These are phyloP conservation scores for Fraxinus greggii DNA, from an alignment of 305 asterid species.

Conservation along the genomic window DNA sequence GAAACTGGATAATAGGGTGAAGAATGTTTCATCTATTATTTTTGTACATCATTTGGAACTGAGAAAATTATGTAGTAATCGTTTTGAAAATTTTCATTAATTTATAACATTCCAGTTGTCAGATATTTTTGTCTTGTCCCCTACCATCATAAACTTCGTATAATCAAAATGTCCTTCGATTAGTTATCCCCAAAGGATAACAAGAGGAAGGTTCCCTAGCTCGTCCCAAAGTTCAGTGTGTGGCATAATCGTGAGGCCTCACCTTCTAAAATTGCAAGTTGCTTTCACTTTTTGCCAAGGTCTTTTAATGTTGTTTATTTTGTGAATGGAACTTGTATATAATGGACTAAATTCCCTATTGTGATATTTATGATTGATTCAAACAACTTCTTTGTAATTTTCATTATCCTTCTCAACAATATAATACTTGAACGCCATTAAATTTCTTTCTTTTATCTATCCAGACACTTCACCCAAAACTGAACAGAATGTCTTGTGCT, in stretches of 20 bases:
- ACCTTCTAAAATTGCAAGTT: neutral
- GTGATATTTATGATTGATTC: neutral
- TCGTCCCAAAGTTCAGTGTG: neutral
- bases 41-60: neutral
- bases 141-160: neutral
- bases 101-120: neutral
- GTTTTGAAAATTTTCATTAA: neutral
- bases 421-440: neutral
- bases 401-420: neutral
- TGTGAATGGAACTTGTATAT: neutral
- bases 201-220: neutral
- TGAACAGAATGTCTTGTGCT: conserved; percentile 44
- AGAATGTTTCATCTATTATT: neutral
- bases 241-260: neutral
- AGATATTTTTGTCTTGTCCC: neutral
- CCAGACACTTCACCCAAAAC: conserved; percentile 78
- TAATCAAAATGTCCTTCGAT: neutral
- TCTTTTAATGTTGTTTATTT: neutral
- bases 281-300: neutral
- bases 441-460: conserved; percentile 8
- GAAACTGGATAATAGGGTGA: neutral
- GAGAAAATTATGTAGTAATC: neutral
- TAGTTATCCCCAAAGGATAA: neutral
- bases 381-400: neutral
- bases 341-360: neutral